A percentile compares a stretch with the other conserved stretches of the same genome.
Evolutionary conservation across 208 protist species (phyloP).

Genomic region (Crithidia thermophila): DNA sequence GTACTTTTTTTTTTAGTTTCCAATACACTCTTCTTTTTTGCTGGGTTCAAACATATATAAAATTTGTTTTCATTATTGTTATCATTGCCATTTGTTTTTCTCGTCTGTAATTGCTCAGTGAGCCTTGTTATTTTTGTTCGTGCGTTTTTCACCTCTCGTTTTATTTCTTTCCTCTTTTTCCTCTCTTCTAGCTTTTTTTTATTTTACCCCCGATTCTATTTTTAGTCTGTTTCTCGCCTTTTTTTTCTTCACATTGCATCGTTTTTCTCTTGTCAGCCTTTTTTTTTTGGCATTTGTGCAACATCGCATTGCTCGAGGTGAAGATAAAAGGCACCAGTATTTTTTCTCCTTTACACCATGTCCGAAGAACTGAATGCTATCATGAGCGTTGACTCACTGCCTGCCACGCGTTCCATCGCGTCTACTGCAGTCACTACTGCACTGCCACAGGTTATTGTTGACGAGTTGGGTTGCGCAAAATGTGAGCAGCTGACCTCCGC

Average conservation of each 20-base stretch:
- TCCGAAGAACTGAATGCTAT: background rate
- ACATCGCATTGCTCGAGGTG: background rate
- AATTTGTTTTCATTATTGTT: too few relatives aligned
- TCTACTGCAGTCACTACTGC: background rate
- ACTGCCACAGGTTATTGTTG: background rate
- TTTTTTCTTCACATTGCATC: background rate
- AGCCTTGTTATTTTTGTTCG: too few relatives aligned
- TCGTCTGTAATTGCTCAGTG: too few relatives aligned
- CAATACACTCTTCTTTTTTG: too few relatives aligned
- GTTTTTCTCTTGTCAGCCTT: background rate
- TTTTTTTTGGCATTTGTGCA: background rate
- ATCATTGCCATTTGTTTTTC: too few relatives aligned
- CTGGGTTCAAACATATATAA: too few relatives aligned
- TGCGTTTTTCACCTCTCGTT: too few relatives aligned
- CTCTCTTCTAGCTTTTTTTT: background rate
- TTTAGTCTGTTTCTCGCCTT: background rate
- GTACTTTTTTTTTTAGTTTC: background rate
- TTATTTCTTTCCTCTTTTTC: slow-evolving; percentile 5
- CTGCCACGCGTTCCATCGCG: background rate
- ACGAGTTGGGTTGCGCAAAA: background rate
- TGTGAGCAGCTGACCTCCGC: too few relatives aligned
- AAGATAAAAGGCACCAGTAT: background rate
- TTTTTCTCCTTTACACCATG: background rate
- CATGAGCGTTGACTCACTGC: background rate
- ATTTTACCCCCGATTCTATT: background rate